Evolutionary conservation across 2,329 filamentous ascomycete genomes (phyloP).

Genomic region (Colletotrichum zoysiae): DNA sequence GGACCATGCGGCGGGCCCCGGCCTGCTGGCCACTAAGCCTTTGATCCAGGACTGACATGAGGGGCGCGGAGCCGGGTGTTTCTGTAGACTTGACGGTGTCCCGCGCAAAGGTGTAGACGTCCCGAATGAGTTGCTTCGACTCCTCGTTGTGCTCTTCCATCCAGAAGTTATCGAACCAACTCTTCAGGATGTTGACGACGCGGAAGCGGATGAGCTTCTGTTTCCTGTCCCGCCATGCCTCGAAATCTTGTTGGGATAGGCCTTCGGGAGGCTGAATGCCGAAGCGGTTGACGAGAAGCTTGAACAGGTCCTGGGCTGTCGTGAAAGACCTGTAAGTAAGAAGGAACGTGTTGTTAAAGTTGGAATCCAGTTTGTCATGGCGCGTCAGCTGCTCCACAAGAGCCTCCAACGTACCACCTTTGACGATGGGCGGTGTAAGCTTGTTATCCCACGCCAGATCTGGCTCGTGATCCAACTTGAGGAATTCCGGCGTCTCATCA

Average conservation of each 20-base stretch:
- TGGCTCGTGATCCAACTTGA: constrained; percentile 87
- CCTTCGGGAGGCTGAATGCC: constrained; percentile 91
- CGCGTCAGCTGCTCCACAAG: constrained; percentile 95
- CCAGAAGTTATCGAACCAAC: constrained; percentile 99
- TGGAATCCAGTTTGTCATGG: constrained; percentile 94
- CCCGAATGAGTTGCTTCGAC: constrained; percentile 85
- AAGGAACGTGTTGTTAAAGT: constrained; percentile 97
- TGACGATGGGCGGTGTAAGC: constrained; percentile 78
- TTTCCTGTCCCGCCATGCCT: constrained; percentile 92
- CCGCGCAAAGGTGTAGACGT: constrained; percentile 90
- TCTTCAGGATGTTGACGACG: constrained; percentile 97
- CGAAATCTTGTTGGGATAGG: constrained; percentile 79
- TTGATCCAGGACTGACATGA: constrained; percentile 91
- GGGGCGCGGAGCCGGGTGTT: constrained; percentile 85
- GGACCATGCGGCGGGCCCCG: constrained; percentile 85
- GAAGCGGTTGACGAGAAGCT: constrained; percentile 91
- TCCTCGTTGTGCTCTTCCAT: constrained; percentile 93
- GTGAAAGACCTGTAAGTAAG: constrained; percentile 98
- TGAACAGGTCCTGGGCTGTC: constrained; percentile 88
- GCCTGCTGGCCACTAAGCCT: constrained; percentile 89
- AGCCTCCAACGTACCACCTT: constrained; percentile 88
- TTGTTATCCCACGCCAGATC: constrained; percentile 94
- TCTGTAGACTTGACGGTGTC: constrained; percentile 94
- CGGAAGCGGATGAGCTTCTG: constrained; percentile 96
- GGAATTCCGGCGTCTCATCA: constrained; percentile 86